A percentile compares a stretch with the other conserved stretches of the same genome.
phyloP scores from a whole-genome alignment of 331 rosid species.

The Pyracantha coccinea region DNA sequence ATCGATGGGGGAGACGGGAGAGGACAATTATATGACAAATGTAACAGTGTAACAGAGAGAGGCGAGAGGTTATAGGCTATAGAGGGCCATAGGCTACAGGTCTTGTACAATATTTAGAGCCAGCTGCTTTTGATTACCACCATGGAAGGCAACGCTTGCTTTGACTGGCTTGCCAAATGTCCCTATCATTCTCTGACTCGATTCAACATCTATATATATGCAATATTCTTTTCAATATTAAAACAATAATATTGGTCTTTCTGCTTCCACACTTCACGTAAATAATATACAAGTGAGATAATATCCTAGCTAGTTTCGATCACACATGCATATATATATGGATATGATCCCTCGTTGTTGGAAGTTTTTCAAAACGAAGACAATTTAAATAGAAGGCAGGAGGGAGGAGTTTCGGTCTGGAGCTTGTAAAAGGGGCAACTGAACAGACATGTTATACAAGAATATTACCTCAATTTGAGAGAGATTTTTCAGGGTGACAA shows the following conservation, averaged over 20 bases:
- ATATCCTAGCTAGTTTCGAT: no score
- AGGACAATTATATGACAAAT: slow-evolving; percentile 22
- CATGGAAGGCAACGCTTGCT: slow-evolving; percentile 11
- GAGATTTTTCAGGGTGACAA: no score
- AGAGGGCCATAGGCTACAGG: not conserved
- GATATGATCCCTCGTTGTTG: no score
- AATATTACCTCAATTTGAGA: no score
- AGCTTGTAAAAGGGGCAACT: no score
- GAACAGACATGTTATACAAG: no score
- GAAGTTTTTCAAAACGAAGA: no score
- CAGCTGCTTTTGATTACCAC: slow-evolving; percentile 6
- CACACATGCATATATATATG: no score
- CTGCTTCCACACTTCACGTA: no score
- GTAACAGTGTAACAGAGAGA: not conserved
- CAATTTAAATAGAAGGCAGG: no score
- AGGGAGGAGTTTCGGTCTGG: no score
- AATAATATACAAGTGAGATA: no score
- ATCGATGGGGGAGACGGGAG: not conserved
- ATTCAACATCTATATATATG: not conserved
- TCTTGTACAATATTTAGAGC: not conserved
- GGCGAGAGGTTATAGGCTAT: not conserved
- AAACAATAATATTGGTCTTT: not conserved
- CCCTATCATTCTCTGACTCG: not conserved
- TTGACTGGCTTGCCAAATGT: slow-evolving; percentile 21
- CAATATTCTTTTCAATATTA: not conserved